Evolutionary conservation across 2,329 filamentous ascomycete genomes (phyloP).

Genomic region (Fusarium sterilihyphosum): DNA sequence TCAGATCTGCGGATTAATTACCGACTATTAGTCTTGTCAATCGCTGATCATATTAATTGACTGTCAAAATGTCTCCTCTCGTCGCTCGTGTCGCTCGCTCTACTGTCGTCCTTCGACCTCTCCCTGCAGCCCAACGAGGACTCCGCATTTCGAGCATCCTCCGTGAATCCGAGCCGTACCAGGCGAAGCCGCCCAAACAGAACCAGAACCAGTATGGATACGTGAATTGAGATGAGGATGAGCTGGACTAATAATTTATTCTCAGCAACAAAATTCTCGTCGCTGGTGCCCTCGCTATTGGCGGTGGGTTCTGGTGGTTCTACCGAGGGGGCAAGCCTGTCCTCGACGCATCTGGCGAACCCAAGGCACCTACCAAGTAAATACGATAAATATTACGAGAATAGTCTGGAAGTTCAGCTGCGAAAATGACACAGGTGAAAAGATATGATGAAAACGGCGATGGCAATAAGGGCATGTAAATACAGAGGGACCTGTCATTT

Average conservation of each 20-base stretch:
- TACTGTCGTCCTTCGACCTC: constrained; percentile 19
- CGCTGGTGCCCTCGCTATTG: constrained; percentile 19
- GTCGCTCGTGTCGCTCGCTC: constrained; percentile 16
- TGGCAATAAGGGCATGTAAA: neutral
- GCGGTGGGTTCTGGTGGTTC: constrained; percentile 29
- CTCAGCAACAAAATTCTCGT: constrained; percentile 31
- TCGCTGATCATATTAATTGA: neutral
- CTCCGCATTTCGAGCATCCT: constrained; percentile 31
- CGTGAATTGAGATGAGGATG: too few species aligned
- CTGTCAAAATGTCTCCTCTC: constrained; percentile 19
- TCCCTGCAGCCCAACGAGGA: constrained; percentile 27
- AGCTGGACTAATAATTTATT: neutral
- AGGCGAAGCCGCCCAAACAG: constrained; percentile 28
- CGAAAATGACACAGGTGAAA: neutral
- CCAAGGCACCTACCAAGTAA: constrained; percentile 22
- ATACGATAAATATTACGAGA: neutral
- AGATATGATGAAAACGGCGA: neutral
- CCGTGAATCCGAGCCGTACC: constrained; percentile 26
- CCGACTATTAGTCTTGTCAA: neutral
- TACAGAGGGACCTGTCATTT: neutral
- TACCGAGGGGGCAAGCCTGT: constrained; percentile 29
- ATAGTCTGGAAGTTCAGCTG: neutral
- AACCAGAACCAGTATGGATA: constrained; percentile 17
- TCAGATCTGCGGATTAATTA: constrained; percentile 6
- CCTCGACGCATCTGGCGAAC: constrained; percentile 18